Evolutionary conservation across 2,329 filamentous ascomycete genomes (phyloP).

Genomic region (Colletotrichum kahawae): DNA sequence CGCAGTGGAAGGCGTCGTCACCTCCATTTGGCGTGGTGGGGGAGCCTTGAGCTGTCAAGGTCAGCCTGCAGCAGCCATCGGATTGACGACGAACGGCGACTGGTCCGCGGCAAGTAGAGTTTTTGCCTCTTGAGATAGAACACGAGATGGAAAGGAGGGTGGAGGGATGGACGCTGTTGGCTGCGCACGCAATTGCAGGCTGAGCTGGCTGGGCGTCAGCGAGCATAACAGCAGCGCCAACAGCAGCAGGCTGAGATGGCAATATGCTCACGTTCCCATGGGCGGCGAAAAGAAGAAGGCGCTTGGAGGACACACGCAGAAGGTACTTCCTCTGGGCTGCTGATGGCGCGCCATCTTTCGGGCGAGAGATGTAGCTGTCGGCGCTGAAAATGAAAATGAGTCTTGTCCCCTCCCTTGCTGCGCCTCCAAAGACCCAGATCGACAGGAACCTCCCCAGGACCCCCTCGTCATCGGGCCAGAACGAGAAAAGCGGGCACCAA

Average conservation of each 20-base stretch:
- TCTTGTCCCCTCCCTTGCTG: constrained; percentile 11
- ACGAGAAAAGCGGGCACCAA: constrained; percentile 2
- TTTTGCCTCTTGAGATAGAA: constrained; percentile 6
- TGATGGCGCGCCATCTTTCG: neutral
- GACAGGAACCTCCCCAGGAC: neutral
- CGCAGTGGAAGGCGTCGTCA: constrained; percentile 2
- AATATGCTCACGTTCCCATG: constrained; percentile 8
- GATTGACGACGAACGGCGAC: neutral
- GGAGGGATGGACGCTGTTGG: constrained; percentile 18
- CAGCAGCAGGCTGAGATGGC: neutral
- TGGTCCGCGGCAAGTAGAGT: constrained; percentile 9
- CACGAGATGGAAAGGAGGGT: constrained; percentile 22
- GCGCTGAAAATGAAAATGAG: constrained; percentile 1
- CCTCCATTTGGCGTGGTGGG: neutral
- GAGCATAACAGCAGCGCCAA: neutral
- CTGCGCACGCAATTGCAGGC: constrained; percentile 12
- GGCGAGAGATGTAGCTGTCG: neutral
- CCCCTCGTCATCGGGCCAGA: constrained; percentile 5
- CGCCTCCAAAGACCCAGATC: constrained; percentile 20
- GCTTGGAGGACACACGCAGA: neutral
- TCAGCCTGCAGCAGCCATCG: neutral
- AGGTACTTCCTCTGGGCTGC: neutral
- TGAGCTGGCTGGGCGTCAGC: constrained; percentile 1
- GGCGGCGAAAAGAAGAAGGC: neutral
- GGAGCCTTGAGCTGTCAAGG: constrained; percentile 2